Conservation (phyloP, 2,329 filamentous ascomycete genomes). For the Cladobotryum mycophilum region DNA sequence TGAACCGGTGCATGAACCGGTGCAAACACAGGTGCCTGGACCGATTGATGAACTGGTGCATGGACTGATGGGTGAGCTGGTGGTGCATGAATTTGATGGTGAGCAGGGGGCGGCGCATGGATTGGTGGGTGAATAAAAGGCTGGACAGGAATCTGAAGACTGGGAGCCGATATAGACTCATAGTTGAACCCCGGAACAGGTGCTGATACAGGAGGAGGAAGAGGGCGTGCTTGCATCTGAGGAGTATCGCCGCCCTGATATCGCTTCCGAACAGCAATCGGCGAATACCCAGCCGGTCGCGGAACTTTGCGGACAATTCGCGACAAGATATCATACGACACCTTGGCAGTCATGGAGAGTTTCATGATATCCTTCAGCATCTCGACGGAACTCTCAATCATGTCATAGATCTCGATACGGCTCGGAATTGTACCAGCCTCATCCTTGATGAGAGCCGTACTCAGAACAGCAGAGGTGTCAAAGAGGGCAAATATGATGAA, state of each 20-base stretch:
- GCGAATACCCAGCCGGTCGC: conserved; percentile 6
- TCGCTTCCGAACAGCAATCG: neutral
- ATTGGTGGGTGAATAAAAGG: neutral
- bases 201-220: no score
- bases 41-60: no score
- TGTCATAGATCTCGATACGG: conserved; percentile 32
- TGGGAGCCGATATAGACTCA: neutral
- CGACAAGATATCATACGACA: conserved; percentile 28
- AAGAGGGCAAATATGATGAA: conserved; percentile 47
- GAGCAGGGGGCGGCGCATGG: no score
- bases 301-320: conserved; percentile 25
- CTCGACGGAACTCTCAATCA: conserved; percentile 29
- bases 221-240: neutral
- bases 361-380: conserved; percentile 26
- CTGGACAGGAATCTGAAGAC: neutral
- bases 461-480: conserved; percentile 43
- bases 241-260: neutral
- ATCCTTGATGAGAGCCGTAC: conserved; percentile 45
- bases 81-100: no score
- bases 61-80: no score
- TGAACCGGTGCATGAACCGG: neutral
- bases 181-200: no score
- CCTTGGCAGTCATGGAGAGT: conserved; percentile 29
- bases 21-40: no score
- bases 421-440: conserved; percentile 30